Evolutionary conservation across 345 rosid genomes (phyloP).

Genomic region (Combretum micranthum): DNA sequence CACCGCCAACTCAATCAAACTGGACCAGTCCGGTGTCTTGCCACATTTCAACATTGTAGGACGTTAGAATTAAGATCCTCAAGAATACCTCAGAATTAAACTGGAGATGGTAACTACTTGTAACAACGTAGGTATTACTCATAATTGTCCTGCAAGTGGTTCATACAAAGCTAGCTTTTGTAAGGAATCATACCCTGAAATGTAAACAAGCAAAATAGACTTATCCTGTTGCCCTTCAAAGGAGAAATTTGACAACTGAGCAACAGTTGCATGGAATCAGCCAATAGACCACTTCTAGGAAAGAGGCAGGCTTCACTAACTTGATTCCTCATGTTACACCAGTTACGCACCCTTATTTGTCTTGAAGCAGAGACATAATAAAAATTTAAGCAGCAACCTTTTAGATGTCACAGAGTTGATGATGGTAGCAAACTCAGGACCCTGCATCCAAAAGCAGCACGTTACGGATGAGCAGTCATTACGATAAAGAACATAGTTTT

Average conservation of each 20-base stretch:
- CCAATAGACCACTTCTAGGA: neutral
- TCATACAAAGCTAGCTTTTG: too few relatives aligned
- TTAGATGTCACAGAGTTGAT: slow-evolving; percentile 82
- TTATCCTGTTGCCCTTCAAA: neutral
- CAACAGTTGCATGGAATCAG: neutral
- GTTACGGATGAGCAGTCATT: neutral
- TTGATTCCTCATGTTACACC: slow-evolving; percentile 1
- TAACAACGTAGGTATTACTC: too few relatives aligned
- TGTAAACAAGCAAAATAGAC: neutral
- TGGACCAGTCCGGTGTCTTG: too few relatives aligned
- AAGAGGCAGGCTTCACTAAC: slow-evolving; percentile 11
- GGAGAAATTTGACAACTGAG: slow-evolving; percentile 1
- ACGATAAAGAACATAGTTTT: neutral
- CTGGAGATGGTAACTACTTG: too few relatives aligned
- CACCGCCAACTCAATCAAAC: too few relatives aligned
- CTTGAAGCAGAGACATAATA: neutral
- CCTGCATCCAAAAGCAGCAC: slow-evolving; percentile 40
- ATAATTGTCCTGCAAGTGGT: too few relatives aligned
- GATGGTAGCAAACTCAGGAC: slow-evolving; percentile 91
- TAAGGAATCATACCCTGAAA: too few relatives aligned
- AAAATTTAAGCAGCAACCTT: slow-evolving; percentile 72
- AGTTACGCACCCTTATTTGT: slow-evolving; percentile 9
- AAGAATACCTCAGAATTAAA: too few relatives aligned
- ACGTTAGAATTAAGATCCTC: too few relatives aligned
- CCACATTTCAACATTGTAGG: too few relatives aligned